phyloP scores from a whole-genome alignment of 306 rosid species.

The Rosa chinensis region DNA sequence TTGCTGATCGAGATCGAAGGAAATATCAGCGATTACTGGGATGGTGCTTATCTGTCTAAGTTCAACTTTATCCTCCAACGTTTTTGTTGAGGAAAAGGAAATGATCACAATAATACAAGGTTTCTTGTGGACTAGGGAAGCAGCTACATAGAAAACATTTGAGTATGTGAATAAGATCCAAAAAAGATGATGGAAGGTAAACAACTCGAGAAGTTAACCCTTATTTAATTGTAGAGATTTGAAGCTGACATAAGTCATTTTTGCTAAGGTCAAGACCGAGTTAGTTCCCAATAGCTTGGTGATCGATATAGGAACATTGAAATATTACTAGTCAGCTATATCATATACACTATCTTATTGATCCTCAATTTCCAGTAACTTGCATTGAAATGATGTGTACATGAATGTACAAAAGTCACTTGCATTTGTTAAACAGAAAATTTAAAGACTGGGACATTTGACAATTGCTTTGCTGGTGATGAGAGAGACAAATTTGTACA shows the following conservation, averaged over 20 bases:
- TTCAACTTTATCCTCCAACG: background rate
- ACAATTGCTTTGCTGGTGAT: slow-evolving; percentile 21
- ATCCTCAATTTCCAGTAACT: slow-evolving; percentile 19
- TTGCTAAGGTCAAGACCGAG: background rate
- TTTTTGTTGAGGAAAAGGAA: slow-evolving; percentile 6
- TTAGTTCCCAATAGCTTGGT: slow-evolving; percentile 12
- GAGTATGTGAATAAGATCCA: slow-evolving; percentile 11
- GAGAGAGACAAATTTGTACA: slow-evolving; percentile 13
- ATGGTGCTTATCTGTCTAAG: background rate
- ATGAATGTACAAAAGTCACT: slow-evolving; percentile 22
- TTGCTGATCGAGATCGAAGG: background rate
- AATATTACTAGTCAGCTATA: background rate
- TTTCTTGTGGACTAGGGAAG: slow-evolving; percentile 20
- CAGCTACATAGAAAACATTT: background rate
- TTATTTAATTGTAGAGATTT: background rate
- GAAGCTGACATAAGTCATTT: background rate
- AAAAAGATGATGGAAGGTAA: background rate
- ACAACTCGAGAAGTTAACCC: background rate
- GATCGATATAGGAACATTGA: background rate
- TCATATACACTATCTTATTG: background rate
- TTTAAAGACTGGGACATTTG: slow-evolving; percentile 16
- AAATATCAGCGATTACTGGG: slow-evolving; percentile 4
- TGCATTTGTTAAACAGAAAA: slow-evolving; percentile 37
- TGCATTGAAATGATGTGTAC: slow-evolving; percentile 23
- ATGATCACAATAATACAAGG: background rate